Evolutionary conservation across 169 alveolate genomes (phyloP).

Genomic region (Cryptosporidium meleagridis): DNA sequence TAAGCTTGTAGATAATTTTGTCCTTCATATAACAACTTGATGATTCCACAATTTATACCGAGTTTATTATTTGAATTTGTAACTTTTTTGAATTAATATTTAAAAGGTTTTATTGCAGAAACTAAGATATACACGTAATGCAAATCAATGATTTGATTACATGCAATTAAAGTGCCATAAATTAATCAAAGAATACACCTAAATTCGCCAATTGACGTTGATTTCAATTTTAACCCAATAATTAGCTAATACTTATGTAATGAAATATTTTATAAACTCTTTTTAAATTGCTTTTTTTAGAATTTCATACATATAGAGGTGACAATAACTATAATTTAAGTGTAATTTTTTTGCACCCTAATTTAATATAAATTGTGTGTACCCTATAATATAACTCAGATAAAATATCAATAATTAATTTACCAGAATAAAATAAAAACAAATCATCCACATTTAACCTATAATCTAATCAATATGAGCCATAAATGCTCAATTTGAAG

Average conservation of each 20-base stretch:
- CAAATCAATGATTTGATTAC: neutral
- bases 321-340: neutral
- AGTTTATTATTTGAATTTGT: neutral
- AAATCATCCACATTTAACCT: too few species aligned
- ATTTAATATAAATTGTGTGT: conserved; percentile 13
- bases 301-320: neutral
- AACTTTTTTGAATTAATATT: neutral
- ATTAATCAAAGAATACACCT: neutral
- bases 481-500: neutral
- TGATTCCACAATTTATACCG: neutral
- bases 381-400: neutral
- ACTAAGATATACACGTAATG: neutral
- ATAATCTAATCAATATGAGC: neutral
- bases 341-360: conserved; percentile 1
- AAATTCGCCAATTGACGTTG: neutral
- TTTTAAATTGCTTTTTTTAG: neutral
- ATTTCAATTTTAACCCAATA: neutral
- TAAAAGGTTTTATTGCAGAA: neutral
- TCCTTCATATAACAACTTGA: neutral
- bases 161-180: neutral
- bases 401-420: neutral
- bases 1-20: neutral
- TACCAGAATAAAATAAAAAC: neutral
- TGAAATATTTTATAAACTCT: neutral
- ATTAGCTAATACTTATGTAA: neutral